Evolutionary conservation across 139 green algal genomes (phyloP).

Genomic region (Tetradesmus obliquus): DNA sequence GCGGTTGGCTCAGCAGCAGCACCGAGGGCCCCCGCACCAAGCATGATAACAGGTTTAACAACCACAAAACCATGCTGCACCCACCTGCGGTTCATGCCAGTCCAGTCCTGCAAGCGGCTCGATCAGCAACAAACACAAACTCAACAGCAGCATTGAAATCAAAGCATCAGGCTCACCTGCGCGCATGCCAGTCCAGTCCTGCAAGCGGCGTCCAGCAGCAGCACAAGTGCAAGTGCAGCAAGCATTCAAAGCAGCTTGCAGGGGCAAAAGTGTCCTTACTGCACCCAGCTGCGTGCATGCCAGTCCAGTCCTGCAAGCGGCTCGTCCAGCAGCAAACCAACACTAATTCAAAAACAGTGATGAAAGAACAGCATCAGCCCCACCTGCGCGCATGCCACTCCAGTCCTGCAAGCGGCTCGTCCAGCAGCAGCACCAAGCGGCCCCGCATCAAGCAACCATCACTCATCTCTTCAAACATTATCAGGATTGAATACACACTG

Average conservation of each 20-base stretch:
- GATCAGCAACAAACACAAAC: neutral
- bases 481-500: neutral
- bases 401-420: slow-evolving; percentile 93
- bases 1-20: slow-evolving; percentile 90
- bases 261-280: too few species aligned
- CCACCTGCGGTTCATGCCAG: too few species aligned
- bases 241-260: too few species aligned
- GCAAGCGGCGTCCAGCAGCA: slow-evolving; percentile 94
- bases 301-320: neutral
- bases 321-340: too few species aligned
- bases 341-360: neutral
- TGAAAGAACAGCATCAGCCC: neutral
- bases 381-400: slow-evolving; percentile 78
- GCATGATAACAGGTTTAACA: neutral
- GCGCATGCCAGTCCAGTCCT: slow-evolving; percentile 84
- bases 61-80: too few species aligned
- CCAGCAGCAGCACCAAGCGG: slow-evolving; percentile 69
- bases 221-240: slow-evolving; percentile 81
- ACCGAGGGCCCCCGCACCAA: neutral
- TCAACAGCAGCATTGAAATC: too few species aligned
- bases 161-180: slow-evolving; percentile 43
- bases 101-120: too few species aligned
- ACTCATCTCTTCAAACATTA: too few species aligned
- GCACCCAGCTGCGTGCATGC: neutral
- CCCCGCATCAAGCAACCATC: neutral